Evolutionary conservation across 331 rosid species (phyloP), one percentile per base, ranked within the genome.

Genomic region (Malus hybrid): DNA sequence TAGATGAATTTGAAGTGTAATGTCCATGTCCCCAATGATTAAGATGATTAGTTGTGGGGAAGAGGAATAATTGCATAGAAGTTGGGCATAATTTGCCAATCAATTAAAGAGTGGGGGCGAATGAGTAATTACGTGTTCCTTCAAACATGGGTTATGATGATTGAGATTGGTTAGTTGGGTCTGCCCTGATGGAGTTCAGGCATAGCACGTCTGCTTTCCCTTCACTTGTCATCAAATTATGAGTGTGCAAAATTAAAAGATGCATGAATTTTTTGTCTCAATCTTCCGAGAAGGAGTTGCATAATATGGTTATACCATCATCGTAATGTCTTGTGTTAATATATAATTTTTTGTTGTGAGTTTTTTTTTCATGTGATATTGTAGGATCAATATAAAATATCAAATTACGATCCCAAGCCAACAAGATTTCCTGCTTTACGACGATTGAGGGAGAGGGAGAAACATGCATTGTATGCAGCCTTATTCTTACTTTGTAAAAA

Each of bases 61-160:
- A 60, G 77, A 20, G 77, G 76, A 16, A 56, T 67, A 34, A 28
- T 12, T 52, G 72, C 4, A 42, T 4, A 76, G 75, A 78, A 69
- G 80, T 27, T 34, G 54, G 81, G 81, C 65, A 87, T 82, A 70
- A 86, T 84, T 80, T 70, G 60, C 22, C 81, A 81, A 88, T 83
- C 72, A 52, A 42, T 42, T 42, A 87, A 80, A 74, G 79, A 60
- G 19, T 18, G 24, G 64, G 61, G 80, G 72, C 34, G 27, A 60
- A 81, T 70, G 78, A 36, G 71, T 67, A 42, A 80, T 77, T 42
- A 42, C 46, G 46, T 42, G 79, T 80, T 66, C 70, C 73, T 19
- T 76, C 78, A 60, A 82, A 82, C 36, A 73, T 70, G 64, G 80
- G 55, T 72, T 76, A 56, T 62, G 71, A 73, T 77, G 81, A 75